Base-by-base conservation (phyloP, 2,329 filamentous ascomycete genomes). In the Beauveria sp. region DNA sequence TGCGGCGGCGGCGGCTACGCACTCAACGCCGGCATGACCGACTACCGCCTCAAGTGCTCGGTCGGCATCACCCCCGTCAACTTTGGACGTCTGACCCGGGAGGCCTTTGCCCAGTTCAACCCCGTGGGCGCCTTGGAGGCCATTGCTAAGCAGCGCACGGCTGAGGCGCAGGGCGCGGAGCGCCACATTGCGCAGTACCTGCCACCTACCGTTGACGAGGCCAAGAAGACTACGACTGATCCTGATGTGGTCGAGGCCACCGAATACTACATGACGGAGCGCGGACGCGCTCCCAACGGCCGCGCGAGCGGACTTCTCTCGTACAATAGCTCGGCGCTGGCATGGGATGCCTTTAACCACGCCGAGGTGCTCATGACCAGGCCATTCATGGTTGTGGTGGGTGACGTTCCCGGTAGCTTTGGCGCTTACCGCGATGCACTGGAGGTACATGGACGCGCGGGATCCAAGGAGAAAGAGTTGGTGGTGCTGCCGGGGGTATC, bases 1-100 rank as follows among this genome's bases (percentile, higher is more conserved):
- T 77, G 75, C 57, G 72, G 70, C 1, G 69, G 68, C 3, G 74
- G 75, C 18, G 72, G 72, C 31, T 77, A 76, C 60, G 69, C 66
- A 1, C 63, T 68, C 9, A 69, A 68, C 57, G 72, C 74, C 3
- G 70, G 74, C 16, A 68, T 71, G 61, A 68, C 70, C 3, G 72
- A 78, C 56, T 55, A 64, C n/a, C 74, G 75, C 22, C 70, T 77
- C 63, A 72, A 71, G 62, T 73, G 73, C 18, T 62, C 8, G 9
- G 74, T 72, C 6, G 72, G 70, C 8, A 61, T 71, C 10, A 69
- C 64, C 28, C 67, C 65, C 4, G 70, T 69, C 3, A 69, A 68
- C 61, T 63, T 74, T 26, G 73, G 74, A 22, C 52, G 55, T n/a
- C 66, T 69, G 59, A 58, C 66, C 16, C 69, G 72, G 31, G 43